Conservation (phyloP, 2,329 filamentous ascomycete genomes). For the Aspergillus tanneri region DNA sequence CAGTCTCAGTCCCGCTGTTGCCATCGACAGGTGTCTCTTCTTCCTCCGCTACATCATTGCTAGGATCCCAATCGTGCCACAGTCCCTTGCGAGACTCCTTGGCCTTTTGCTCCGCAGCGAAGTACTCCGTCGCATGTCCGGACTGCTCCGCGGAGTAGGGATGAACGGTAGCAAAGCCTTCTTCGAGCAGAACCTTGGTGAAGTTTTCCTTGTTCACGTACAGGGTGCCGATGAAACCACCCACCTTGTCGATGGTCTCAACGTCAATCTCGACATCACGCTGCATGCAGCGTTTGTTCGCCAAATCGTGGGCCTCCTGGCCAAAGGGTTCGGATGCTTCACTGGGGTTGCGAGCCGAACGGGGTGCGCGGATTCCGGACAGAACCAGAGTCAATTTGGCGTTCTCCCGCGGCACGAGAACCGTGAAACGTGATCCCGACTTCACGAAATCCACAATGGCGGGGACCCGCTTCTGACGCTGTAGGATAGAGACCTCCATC, state of each 20-base stretch:
- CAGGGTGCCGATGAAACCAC: conserved; percentile 92
- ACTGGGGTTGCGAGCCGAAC: conserved; percentile 74
- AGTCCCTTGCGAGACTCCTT: conserved; percentile 85
- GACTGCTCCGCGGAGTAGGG: conserved; percentile 94
- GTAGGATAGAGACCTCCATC: conserved; percentile 81
- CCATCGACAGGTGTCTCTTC: conserved; percentile 52
- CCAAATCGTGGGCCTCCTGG: conserved; percentile 89
- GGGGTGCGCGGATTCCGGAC: conserved; percentile 85
- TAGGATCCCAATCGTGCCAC: conserved; percentile 94
- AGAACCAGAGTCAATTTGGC: conserved; percentile 94
- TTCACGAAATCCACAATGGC: conserved; percentile 97
- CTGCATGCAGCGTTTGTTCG: conserved; percentile 84
- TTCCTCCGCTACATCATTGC: conserved; percentile 69
- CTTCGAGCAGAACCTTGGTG: conserved; percentile 87
- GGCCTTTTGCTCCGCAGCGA: conserved; percentile 81
- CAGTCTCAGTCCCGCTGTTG: conserved; percentile 52
- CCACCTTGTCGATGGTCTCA: conserved; percentile 91
- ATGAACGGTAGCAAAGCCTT: conserved; percentile 89
- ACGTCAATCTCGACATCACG: conserved; percentile 95
- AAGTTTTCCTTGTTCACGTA: conserved; percentile 96
- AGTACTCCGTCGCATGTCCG: conserved; percentile 81
- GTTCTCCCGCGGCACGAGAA: conserved; percentile 87
- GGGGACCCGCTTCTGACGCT: conserved; percentile 87
- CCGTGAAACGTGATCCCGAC: conserved; percentile 89
- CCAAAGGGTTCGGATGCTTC: conserved; percentile 91